A percentile compares a stretch with the other conserved stretches of the same genome.
These are phyloP conservation scores for Penicillium angulare DNA, from an alignment of 495 filamentous ascomycete species.

Conservation along the genomic window DNA sequence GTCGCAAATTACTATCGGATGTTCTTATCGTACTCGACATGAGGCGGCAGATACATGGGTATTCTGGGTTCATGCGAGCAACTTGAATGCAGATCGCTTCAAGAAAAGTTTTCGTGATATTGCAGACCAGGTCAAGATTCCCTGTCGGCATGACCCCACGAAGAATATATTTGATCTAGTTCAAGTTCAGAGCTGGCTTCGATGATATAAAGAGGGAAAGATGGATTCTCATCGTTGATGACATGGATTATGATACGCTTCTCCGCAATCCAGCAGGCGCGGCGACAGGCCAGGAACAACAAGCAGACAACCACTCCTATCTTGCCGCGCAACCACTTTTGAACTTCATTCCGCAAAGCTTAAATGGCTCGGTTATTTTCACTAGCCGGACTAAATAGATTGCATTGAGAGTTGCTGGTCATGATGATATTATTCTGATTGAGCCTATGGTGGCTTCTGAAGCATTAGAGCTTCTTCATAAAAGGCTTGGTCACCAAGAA, in stretches of 20 bases:
- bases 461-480: not conserved
- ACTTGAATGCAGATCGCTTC: conserved; percentile 32
- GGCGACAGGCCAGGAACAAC: not conserved
- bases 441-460: not conserved
- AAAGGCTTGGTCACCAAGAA: not conserved
- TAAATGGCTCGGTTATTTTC: not conserved
- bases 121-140: conserved; percentile 23
- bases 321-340: not conserved
- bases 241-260: not conserved
- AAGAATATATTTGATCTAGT: not conserved
- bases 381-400: not conserved
- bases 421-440: not conserved
- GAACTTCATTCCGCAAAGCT: not conserved
- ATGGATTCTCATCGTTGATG: conserved; percentile 1
- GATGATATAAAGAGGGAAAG: not conserved
- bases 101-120: conserved; percentile 39
- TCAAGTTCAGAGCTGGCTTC: not conserved
- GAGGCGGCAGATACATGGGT: conserved; percentile 43
- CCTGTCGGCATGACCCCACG: not conserved
- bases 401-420: not conserved
- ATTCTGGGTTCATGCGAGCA: conserved; percentile 52
- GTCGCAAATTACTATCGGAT: conserved; percentile 42
- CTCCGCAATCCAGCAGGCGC: not conserved
- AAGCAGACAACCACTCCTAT: not conserved
- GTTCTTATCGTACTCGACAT: conserved; percentile 28